Evolutionary conservation across 2,329 filamentous ascomycete species (phyloP), one percentile per base, ranked within the genome.

Genomic region (Rosellinia necatrix): DNA sequence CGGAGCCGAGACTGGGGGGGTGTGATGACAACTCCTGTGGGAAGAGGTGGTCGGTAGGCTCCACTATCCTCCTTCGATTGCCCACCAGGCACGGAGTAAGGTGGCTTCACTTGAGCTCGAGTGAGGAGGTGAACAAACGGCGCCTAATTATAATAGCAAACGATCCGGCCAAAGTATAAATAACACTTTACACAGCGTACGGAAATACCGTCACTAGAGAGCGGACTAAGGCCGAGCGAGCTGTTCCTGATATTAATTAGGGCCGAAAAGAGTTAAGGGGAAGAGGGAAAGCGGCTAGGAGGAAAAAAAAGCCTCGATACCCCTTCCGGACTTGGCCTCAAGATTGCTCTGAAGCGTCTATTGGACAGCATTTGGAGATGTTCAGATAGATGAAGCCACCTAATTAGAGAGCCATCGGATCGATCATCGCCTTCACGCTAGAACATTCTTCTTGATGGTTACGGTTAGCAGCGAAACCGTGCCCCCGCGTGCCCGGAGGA

Each of bases 351-450:
- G 25, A n/a, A n/a, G n/a, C n/a, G n/a, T n/a, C n/a, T 27, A 22
- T 6, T 19, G 22, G 34, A 22, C 52, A 37, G 24, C 46, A 50
- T 49, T 25, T 44, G 46, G 32, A 38, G 15, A 38, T 17, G 15
- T 9, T 29, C 7, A n/a, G 25, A 30, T n/a, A 25, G 4, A 42
- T 8, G 27, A 27, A 49, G 5, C 8, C 40, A 9, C 22, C 37
- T 38, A 53, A 58, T 58, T 17, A 53, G 32, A 49, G 41, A 49
- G 25, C 4, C 19, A n/a, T n/a, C 12, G 30, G 40, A 52, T 57
- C 40, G 27, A 46, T 49, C 53, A 52, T 42, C 30, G 21, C 34
- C 27, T 34, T 29, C 12, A 12, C 21, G 27, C 19, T 35, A n/a
- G n/a, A n/a, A n/a, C n/a, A 37, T 19, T n/a, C 30, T 35, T 17